phyloP scores from a whole-genome alignment of 140 eudicot genomes.

The Ambrosia hybrid region DNA sequence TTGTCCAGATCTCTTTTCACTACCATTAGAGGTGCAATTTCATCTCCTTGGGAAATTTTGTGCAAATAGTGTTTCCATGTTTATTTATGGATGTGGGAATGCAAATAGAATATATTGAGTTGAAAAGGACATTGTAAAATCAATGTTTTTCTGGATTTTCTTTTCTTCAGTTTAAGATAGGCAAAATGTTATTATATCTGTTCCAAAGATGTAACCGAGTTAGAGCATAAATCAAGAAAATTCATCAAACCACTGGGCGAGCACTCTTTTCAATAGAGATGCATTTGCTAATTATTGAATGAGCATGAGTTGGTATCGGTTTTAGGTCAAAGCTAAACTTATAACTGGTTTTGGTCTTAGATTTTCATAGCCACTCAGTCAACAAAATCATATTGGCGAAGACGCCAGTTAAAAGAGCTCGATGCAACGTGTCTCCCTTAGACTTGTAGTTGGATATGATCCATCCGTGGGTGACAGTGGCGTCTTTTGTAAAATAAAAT shows the following conservation, averaged over 20 bases:
- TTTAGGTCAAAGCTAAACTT: not conserved
- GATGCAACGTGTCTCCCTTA: too few relatives aligned
- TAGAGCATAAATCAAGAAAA: not conserved
- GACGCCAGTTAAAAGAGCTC: too few relatives aligned
- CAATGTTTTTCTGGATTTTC: constrained; percentile 1
- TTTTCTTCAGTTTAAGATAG: constrained; percentile 11
- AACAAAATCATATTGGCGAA: too few relatives aligned
- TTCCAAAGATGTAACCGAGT: not conserved
- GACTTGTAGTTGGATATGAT: too few relatives aligned
- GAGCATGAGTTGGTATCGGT: too few relatives aligned
- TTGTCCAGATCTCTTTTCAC: constrained; percentile 9
- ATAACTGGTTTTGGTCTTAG: not conserved
- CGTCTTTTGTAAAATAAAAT: too few relatives aligned
- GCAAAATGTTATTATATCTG: not conserved
- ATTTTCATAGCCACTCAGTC: not conserved
- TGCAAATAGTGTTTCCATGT: constrained; percentile 30
- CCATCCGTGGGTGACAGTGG: too few relatives aligned
- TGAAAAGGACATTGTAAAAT: constrained; percentile 20
- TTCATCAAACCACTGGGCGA: not conserved
- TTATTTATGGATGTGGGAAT: constrained; percentile 27
- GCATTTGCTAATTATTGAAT: not conserved
- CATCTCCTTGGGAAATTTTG: constrained; percentile 38
- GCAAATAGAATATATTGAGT: constrained; percentile 24
- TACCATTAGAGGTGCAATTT: constrained; percentile 38
- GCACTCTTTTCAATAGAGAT: not conserved